Conservation (phyloP, 441 rosid genomes). For the Sinapis alba region DNA sequence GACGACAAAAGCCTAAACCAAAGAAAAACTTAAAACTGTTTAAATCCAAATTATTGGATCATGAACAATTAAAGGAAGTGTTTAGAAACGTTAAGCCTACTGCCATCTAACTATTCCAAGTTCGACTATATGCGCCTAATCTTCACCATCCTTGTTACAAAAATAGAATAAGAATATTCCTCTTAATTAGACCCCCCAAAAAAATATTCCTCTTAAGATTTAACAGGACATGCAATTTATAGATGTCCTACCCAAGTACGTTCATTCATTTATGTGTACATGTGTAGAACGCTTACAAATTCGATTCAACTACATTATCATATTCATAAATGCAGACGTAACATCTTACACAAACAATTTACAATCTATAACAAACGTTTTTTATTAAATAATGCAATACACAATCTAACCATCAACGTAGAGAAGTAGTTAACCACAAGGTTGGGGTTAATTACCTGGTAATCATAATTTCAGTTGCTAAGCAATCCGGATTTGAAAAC, state of each 20-base stretch:
- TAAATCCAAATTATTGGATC: background rate
- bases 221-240: background rate
- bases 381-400: background rate
- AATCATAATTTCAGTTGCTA: too few species aligned
- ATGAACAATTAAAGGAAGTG: background rate
- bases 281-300: background rate
- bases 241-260: background rate
- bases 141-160: background rate
- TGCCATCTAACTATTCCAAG: background rate
- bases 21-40: slow-evolving; percentile 11
- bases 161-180: background rate
- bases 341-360: background rate
- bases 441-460: too few species aligned
- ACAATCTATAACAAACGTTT: background rate
- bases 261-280: background rate
- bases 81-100: background rate
- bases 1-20: slow-evolving; percentile 20
- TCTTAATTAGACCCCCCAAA: too few species aligned
- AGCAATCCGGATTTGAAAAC: too few species aligned
- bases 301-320: background rate
- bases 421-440: background rate
- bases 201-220: background rate
- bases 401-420: background rate
- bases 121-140: background rate
- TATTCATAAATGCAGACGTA: background rate